Conservation (phyloP, 1,284 basidiomycete species). For the Leccinum subspadiceum region DNA sequence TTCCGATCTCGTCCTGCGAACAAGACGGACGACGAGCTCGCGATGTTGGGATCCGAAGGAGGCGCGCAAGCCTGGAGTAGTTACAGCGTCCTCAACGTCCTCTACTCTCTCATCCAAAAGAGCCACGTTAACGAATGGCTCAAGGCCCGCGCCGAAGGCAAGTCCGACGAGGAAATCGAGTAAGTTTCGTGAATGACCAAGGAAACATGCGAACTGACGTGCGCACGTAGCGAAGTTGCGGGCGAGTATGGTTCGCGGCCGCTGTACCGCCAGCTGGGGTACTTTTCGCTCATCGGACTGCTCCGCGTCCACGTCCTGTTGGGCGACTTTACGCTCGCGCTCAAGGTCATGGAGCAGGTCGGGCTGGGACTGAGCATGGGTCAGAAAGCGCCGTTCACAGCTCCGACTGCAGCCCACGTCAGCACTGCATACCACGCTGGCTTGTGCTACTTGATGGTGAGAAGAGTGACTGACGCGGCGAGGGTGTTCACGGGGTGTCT, state of each 20-base stretch:
- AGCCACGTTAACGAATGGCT: conserved; percentile 95
- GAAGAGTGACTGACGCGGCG: conserved; percentile 93
- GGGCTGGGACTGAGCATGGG: conserved; percentile 87
- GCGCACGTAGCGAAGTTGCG: conserved; percentile 67
- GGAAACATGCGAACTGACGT: conserved; percentile 3
- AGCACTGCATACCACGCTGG: conserved; percentile 94
- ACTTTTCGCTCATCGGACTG: conserved; percentile 95
- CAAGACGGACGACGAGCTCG: conserved; percentile 89
- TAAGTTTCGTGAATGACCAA: conserved; percentile 40
- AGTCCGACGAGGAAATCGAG: conserved; percentile 80
- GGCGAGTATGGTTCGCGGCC: conserved; percentile 91
- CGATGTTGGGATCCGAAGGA: conserved; percentile 72
- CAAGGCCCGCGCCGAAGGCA: conserved; percentile 76
- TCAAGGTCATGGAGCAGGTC: conserved; percentile 94
- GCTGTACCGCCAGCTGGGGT: conserved; percentile 94
- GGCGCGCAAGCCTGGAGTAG: conserved; percentile 86
- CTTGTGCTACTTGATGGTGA: conserved; percentile 73
- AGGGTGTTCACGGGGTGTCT: conserved; percentile 90
- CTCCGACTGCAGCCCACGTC: conserved; percentile 90
- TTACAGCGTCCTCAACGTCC: conserved; percentile 95
- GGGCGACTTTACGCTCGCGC: conserved; percentile 93
- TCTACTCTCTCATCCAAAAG: conserved; percentile 98
- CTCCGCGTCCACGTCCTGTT: conserved; percentile 94
- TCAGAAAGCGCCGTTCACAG: conserved; percentile 84
- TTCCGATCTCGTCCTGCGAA: conserved; percentile 85